Conservation (phyloP, 2,329 filamentous ascomycete species). For the Epichloe glyceriae region DNA sequence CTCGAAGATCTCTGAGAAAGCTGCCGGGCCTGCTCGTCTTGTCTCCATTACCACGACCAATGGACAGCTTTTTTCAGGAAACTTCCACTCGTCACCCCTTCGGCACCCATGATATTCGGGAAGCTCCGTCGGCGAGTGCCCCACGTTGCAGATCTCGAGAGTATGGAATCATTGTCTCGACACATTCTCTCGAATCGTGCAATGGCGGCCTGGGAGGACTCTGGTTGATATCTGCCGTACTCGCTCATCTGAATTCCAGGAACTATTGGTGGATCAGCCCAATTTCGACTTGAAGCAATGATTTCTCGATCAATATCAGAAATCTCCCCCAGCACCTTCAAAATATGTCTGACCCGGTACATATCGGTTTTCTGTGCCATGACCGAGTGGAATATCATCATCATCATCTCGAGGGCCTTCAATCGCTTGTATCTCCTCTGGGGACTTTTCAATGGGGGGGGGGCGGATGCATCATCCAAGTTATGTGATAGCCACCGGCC, state of each 20-base stretch:
- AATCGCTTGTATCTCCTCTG: conserved; percentile 12
- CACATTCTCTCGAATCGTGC: conserved; percentile 37
- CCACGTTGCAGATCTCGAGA: conserved; percentile 55
- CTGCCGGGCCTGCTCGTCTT: conserved; percentile 33
- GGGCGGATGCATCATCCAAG: conserved; percentile 15
- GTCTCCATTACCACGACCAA: conserved; percentile 30
- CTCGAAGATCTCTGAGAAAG: conserved; percentile 35
- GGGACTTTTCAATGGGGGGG: conserved; percentile 14
- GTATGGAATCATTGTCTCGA: conserved; percentile 42
- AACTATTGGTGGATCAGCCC: conserved; percentile 35
- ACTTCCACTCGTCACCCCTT: conserved; percentile 45
- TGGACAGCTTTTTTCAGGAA: conserved; percentile 51
- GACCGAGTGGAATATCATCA: conserved; percentile 31
- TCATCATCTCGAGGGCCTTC: conserved; percentile 17
- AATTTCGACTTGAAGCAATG: conserved; percentile 34
- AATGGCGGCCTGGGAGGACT: conserved; percentile 41
- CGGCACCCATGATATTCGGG: conserved; percentile 36
- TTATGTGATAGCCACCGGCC: conserved; percentile 34
- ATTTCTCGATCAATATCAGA: conserved; percentile 35
- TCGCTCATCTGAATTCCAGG: conserved; percentile 27
- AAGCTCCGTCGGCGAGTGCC: conserved; percentile 55
- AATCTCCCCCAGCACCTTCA: conserved; percentile 28
- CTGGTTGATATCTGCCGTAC: conserved; percentile 29
- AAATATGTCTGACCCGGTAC: conserved; percentile 38
- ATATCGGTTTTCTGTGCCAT: conserved; percentile 36